Base-by-base conservation (phyloP, 2,329 filamentous ascomycete genomes). In the Curvularia hawaiiensis region DNA sequence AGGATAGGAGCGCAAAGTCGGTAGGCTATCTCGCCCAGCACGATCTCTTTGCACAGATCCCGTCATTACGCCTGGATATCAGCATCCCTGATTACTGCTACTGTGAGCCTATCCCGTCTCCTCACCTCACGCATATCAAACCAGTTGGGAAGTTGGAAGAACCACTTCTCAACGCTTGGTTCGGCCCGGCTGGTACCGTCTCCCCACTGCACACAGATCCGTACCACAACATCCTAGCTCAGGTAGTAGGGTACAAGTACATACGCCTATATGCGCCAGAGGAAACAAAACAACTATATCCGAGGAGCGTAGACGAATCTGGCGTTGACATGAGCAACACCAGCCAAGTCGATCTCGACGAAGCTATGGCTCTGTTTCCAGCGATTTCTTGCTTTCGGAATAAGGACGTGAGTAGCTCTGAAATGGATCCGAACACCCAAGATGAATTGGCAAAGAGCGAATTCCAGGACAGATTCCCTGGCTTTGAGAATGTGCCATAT, bases 291-390 rank as follows among this genome's bases (percentile, higher is more conserved):
- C 78, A 75, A 3, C 77, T 96, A 70, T 84, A 86, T 53, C 86
- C 91, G 0, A 79, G 86, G 28, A 83, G 84, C 0, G 74, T 80
- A 1, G 88, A 90, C 62, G 83, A 83, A 26, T 78, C 77, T 11
- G 90, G 90, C 0, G 87, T 98, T 22, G 89, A 96, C 74, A 97
- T 98, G 93, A 88, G 86, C 20, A 99, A 99, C 72, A 98, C 94
- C 1, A 96, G 91, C 51, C 72, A 79, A 39, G 79, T 96, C 11
- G 94, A 98, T 70, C 77, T 98, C 1, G 90, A 89, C 1, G 81
- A 28, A 74, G 91, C 47, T 84, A 91, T 75, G 85, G 41, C 0
- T 84, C 82, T 84, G 35, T 68, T 56, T 46, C 52, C 59, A 28
- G 63, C 62, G 30, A 65, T 52, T 53, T 64, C 53, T 61, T 75